These are phyloP conservation scores for Amaranthus cruentus DNA, from an alignment of 148 eudicot genomes.

Conservation along the genomic window DNA sequence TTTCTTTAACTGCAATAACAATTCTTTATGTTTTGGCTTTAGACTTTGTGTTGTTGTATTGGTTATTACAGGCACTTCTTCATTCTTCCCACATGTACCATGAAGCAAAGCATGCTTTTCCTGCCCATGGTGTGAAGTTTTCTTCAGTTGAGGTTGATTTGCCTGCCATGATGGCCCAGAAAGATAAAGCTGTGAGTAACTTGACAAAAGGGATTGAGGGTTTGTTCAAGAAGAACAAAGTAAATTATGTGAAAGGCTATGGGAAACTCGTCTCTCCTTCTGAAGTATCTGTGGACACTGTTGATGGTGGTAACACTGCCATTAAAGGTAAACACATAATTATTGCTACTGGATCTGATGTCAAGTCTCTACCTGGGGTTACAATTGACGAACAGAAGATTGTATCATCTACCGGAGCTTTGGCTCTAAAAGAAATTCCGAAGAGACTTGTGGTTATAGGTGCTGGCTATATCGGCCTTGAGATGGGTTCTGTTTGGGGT, in stretches of 20 bases:
- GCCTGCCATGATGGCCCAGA: slow-evolving; percentile 89
- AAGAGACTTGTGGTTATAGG: slow-evolving; percentile 85
- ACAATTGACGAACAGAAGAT: slow-evolving; percentile 87
- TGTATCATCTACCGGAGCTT: slow-evolving; percentile 75
- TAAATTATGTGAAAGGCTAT: slow-evolving; percentile 80
- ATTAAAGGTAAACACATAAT: slow-evolving; percentile 86
- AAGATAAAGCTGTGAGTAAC: slow-evolving; percentile 70
- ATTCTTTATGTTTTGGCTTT: too few relatives aligned
- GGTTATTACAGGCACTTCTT: slow-evolving; percentile 61
- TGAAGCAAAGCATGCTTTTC: slow-evolving; percentile 78
- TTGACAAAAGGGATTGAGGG: slow-evolving; percentile 85
- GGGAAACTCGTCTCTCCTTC: slow-evolving; percentile 77
- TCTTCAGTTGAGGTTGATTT: slow-evolving; percentile 74
- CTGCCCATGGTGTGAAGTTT: slow-evolving; percentile 71
- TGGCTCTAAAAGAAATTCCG: slow-evolving; percentile 74
- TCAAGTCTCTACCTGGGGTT: slow-evolving; percentile 76
- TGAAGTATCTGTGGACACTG: slow-evolving; percentile 75
- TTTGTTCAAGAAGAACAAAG: slow-evolving; percentile 93
- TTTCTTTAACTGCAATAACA: too few relatives aligned
- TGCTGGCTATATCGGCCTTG: slow-evolving; percentile 94
- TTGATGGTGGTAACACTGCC: slow-evolving; percentile 61
- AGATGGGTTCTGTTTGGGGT: slow-evolving; percentile 97
- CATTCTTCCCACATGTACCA: slow-evolving; percentile 97
- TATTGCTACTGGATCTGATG: slow-evolving; percentile 93
- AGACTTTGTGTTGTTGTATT: slow-evolving; percentile 1